Conservation (phyloP, 2,329 filamentous ascomycete species). For the Pseudocercospora vitis region DNA sequence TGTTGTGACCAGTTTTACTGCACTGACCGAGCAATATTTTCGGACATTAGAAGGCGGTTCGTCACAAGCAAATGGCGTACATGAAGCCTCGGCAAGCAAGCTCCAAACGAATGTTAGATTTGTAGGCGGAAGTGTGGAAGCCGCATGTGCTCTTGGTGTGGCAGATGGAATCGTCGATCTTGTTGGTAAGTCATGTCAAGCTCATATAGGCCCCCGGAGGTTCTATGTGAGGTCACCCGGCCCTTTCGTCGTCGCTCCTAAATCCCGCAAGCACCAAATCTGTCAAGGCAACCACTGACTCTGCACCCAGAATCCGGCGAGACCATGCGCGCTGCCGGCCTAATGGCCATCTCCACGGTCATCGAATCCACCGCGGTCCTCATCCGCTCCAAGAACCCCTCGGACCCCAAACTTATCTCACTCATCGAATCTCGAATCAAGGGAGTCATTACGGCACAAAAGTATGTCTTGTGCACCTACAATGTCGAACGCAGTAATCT, state of each 20-base stretch:
- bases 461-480: slow-evolving; percentile 93
- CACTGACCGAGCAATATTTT: slow-evolving; percentile 82
- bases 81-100: slow-evolving; percentile 50
- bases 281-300: slow-evolving; percentile 11
- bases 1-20: slow-evolving; percentile 92
- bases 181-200: slow-evolving; percentile 67
- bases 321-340: slow-evolving; percentile 93
- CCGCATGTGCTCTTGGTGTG: slow-evolving; percentile 90
- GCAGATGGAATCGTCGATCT: slow-evolving; percentile 97
- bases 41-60: slow-evolving; percentile 64
- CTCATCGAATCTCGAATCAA: slow-evolving; percentile 83
- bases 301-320: slow-evolving; percentile 80
- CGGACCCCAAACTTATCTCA: slow-evolving; percentile 76
- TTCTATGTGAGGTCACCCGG: no score
- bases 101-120: slow-evolving; percentile 87
- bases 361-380: slow-evolving; percentile 83
- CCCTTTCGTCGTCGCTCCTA: no score
- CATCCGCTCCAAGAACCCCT: slow-evolving; percentile 83
- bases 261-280: no score
- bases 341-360: slow-evolving; percentile 93
- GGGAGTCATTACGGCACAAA: slow-evolving; percentile 93
- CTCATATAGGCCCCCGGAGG: not conserved
- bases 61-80: slow-evolving; percentile 42
- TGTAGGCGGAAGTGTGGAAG: slow-evolving; percentile 94
- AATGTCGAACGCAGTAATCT: slow-evolving; percentile 77